Conservation (phyloP, 1,139 yeast genomes). For the Blastobotrys serpentis region DNA sequence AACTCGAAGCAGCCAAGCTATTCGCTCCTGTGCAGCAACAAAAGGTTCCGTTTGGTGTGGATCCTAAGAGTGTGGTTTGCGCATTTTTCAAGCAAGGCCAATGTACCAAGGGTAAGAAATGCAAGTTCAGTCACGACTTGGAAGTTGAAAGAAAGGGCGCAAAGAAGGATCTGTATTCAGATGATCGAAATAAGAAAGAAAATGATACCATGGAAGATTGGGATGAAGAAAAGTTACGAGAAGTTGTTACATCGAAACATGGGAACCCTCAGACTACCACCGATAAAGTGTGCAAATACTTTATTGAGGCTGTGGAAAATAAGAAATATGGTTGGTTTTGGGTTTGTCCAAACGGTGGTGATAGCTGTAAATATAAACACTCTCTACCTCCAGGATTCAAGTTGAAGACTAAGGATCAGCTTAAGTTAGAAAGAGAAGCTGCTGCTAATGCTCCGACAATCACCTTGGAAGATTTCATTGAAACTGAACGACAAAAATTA, state of each 20-base stretch:
- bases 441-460: constrained; percentile 84
- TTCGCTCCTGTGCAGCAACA: constrained; percentile 70
- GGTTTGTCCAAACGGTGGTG: constrained; percentile 95
- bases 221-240: constrained; percentile 94
- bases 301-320: constrained; percentile 95
- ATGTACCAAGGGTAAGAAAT: constrained; percentile 85
- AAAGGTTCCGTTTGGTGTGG: constrained; percentile 95
- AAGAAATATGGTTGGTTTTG: constrained; percentile 99
- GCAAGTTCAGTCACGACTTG: constrained; percentile 93
- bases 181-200: constrained; percentile 72
- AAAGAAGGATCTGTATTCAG: constrained; percentile 91
- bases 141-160: constrained; percentile 82
- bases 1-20: constrained; percentile 78
- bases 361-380: constrained; percentile 90
- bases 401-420: constrained; percentile 93
- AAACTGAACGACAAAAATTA: constrained; percentile 84
- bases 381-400: constrained; percentile 98
- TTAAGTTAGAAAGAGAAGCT: constrained; percentile 83
- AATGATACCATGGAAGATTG: constrained; percentile 96
- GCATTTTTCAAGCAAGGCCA: constrained; percentile 85
- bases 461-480: constrained; percentile 92
- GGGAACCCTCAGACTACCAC: constrained; percentile 95
- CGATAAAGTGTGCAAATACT: constrained; percentile 88
- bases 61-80: constrained; percentile 92
- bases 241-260: constrained; percentile 84